Base-by-base conservation (phyloP, 2,329 filamentous ascomycete species). In the Diaporthe nobilis region DNA sequence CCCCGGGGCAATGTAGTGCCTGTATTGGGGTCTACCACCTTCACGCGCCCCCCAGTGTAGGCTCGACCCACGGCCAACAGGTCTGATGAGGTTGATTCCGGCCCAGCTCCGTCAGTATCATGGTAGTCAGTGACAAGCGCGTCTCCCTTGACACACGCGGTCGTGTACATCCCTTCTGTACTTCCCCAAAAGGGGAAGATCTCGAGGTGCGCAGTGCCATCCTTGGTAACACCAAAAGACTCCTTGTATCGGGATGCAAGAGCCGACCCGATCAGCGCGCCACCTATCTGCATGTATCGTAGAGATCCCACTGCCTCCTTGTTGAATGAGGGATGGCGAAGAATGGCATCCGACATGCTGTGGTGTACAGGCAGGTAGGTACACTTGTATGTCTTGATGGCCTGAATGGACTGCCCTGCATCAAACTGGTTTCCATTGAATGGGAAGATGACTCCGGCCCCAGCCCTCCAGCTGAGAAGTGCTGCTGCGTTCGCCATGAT, bases 121-220 rank as follows among this genome's bases (percentile, higher is more conserved):
- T 31, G 31, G 22, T 34, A 3, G 15, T 68, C 47, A 6, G 34
- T 39, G 13, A 68, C 31, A 3, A 68, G 65, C 1, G 20, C 49
- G 9, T 68, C 65, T 0, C 65, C 65, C 3, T 68, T 68, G 31
- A 53, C 34, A n/a, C 47, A 68, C 2, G 65, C 47, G 2, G 65
- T 68, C 3, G 65, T 68, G 47, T 68, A 68, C 65, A 68, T 68
- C 22, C 65, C 65, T 9, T 68, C 65, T 3, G 65, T 53, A 28
- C 65, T 68, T 15, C 65, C 65, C 65, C 65, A 68, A 17, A 68
- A 68, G 1, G 65, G 65, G 15, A 68, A 68, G 1, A 68, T 39
- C 15, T 68, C 65, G 37, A 53, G 31, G 1, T 20, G 34, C 34
- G 6, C 3, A 28, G 63, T 39, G 13, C 31, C 63, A 39, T 68